Evolutionary conservation across 371 early-diverging fungal genomes (phyloP), one percentile per base, ranked within the genome.

Genomic region (Lichtheimia corymbifera): DNA sequence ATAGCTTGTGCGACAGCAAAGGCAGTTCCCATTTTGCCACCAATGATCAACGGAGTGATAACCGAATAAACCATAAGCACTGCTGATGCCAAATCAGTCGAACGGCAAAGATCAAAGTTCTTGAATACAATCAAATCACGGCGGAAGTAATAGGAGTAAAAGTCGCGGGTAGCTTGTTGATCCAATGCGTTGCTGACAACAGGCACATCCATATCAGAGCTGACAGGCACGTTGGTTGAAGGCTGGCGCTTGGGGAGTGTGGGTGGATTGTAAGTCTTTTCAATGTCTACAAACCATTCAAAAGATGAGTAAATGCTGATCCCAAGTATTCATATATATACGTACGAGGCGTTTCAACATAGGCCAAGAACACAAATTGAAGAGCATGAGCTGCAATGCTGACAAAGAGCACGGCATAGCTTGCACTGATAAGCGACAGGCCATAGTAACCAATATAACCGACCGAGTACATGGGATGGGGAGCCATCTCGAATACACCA

Each of bases 401-500:
- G 50, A 89, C 90, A 66, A 91, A 95, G 25, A 98, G 85, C 4
- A 98, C 95, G 43, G 87, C 89, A 73, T 94, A 94, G 59, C 89
- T 89, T 28, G 89, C 92, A 43, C 86, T 86, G 65, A 93, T 86
- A 44, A 98, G 69, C 7, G 96, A 91, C 4, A 93, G 77, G 24
- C 96, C 98, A 71, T 98, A 98, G 74, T 93, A 97, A 7, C 97
- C 97, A 45, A 91, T 87, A 67, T 97, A 98, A 0, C 98, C 98
- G 40, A 98, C 90, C 11, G 96, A 95, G 75, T 98, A 98, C 97
- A 97, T 97, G 1, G 98, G 98, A 66, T 98, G 98, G 22, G 97
- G 97, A 0, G 95, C 96, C 90, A 94, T 90, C 70, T 96, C 97
- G 73, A 96, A 97, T 0, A 95, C 94, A 28, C 96, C 95, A 73